A percentile compares a stretch with the other conserved stretches of the same genome.
Conservation (phyloP, 257 asterid species). For the Penstemon barbatus region DNA sequence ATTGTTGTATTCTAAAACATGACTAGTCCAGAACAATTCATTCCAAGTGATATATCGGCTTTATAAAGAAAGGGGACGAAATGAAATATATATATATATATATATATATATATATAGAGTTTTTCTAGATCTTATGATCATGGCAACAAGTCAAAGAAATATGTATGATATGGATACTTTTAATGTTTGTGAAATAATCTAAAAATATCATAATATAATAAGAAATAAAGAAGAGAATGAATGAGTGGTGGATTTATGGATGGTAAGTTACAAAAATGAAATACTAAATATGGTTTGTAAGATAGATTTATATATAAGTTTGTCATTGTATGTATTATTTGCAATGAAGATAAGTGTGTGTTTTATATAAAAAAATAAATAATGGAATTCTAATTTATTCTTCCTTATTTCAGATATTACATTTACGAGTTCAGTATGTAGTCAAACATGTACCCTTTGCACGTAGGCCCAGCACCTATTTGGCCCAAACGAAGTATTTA, state of each 20-base stretch:
- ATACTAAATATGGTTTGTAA: background rate
- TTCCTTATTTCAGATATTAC: too few species aligned
- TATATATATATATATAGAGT: too few species aligned
- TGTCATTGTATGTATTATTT: background rate
- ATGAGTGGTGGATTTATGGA: slow-evolving; percentile 1
- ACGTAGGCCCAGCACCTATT: too few species aligned
- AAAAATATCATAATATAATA: background rate
- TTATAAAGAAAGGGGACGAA: too few species aligned
- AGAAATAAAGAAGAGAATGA: slow-evolving; percentile 15
- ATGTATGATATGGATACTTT: background rate
- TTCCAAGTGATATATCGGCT: too few species aligned
- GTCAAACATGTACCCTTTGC: too few species aligned
- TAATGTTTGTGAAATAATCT: background rate
- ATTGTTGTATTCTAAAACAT: slow-evolving; percentile 36
- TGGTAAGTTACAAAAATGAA: slow-evolving; percentile 17
- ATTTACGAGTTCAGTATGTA: too few species aligned
- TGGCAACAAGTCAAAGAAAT: slow-evolving; percentile 20
- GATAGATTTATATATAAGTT: background rate
- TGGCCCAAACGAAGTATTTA: too few species aligned
- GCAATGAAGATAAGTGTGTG: slow-evolving; percentile 3
- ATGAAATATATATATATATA: too few species aligned
- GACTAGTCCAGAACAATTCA: too few species aligned
- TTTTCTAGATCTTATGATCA: background rate
- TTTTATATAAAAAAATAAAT: slow-evolving; percentile 15
- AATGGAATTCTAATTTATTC: too few species aligned